Conservation (phyloP, 2,329 filamentous ascomycete species). For the Helotiales sp. region DNA sequence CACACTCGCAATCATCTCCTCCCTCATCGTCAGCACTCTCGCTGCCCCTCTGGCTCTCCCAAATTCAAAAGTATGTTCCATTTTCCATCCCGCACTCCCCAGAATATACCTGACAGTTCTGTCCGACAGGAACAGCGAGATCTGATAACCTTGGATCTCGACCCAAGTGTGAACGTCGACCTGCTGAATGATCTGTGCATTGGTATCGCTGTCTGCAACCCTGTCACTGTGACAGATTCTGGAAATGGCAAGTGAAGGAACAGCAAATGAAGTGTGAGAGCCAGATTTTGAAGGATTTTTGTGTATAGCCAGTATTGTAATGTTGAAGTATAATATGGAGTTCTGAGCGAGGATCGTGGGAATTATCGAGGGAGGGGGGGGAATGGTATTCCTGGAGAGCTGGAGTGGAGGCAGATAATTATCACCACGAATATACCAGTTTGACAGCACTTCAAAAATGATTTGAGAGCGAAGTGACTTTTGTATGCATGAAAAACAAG, state of each 20-base stretch:
- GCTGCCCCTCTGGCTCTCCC: conserved; percentile 5
- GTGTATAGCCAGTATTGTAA: too few species aligned
- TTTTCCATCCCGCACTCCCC: not conserved
- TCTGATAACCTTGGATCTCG: conserved; percentile 10
- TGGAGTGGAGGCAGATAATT: too few species aligned
- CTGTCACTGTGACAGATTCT: conserved; percentile 16
- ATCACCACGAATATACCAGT: too few species aligned
- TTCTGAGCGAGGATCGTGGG: too few species aligned
- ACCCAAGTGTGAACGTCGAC: conserved; percentile 7
- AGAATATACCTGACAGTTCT: not conserved
- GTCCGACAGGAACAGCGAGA: conserved; percentile 8
- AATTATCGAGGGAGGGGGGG: too few species aligned
- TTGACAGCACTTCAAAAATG: too few species aligned
- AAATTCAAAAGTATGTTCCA: not conserved
- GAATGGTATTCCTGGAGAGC: too few species aligned
- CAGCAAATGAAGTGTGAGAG: too few species aligned
- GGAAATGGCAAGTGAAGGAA: not conserved
- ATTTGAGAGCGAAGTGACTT: too few species aligned
- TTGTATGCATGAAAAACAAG: too few species aligned
- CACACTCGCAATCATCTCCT: not conserved
- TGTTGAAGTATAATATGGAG: too few species aligned
- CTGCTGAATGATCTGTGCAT: conserved; percentile 18
- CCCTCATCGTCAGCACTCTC: not conserved
- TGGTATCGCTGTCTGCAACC: conserved; percentile 25
- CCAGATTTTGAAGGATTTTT: too few species aligned